phyloP scores from a whole-genome alignment of 2,329 filamentous ascomycete genomes.

The Albifimbria verrucaria region DNA sequence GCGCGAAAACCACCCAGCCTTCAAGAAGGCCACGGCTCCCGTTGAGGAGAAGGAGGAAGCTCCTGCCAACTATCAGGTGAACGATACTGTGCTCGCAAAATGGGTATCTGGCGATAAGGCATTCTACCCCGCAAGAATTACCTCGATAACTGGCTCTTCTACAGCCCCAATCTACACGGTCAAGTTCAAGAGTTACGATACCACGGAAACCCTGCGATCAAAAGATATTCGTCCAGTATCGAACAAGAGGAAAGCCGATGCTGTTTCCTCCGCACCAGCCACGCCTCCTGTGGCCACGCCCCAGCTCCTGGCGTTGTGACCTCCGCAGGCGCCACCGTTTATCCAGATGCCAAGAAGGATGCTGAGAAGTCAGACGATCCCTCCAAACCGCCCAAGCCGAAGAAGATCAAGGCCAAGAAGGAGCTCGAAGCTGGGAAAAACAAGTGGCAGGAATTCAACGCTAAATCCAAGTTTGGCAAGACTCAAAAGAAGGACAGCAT shows the following conservation, averaged over 20 bases:
- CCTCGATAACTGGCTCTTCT: constrained; percentile 89
- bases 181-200: constrained; percentile 89
- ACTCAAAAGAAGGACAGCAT: constrained; percentile 84
- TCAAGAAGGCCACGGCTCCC: constrained; percentile 49
- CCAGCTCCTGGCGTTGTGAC: constrained; percentile 43
- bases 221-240: constrained; percentile 80
- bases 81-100: constrained; percentile 86
- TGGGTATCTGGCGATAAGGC: constrained; percentile 86
- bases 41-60: constrained; percentile 50
- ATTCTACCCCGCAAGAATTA: constrained; percentile 91
- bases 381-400: constrained; percentile 71
- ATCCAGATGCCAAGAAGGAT: constrained; percentile 59
- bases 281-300: constrained; percentile 32
- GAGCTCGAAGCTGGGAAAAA: constrained; percentile 86
- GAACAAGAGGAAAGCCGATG: constrained; percentile 85
- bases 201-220: constrained; percentile 74
- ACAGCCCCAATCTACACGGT: constrained; percentile 90
- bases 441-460: constrained; percentile 92
- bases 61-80: constrained; percentile 68
- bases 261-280: constrained; percentile 47
- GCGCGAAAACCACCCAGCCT: constrained; percentile 76
- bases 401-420: constrained; percentile 88
- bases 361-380: constrained; percentile 62
- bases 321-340: constrained; percentile 55
- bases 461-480: constrained; percentile 70